Evolutionary conservation across 2,329 filamentous ascomycete species (phyloP), one percentile per base, ranked within the genome.

Genomic region (Sporothrix phasma): DNA sequence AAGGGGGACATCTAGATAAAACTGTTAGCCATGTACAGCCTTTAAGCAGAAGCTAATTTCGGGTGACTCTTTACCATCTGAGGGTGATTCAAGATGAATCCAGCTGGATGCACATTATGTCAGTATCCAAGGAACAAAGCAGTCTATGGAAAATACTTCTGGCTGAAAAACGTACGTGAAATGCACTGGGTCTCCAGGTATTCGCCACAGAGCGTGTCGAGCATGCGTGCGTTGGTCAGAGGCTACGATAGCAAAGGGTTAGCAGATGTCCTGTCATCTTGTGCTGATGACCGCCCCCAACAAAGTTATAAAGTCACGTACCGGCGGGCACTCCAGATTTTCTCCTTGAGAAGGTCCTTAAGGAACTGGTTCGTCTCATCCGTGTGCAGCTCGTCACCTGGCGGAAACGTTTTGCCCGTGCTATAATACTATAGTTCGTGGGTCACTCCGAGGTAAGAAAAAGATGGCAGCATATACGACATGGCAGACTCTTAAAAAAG

Each of bases 181-280:
- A 69, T 63, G 76, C 91, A 95, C 69, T 87, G 93, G 74, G 92
- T 89, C 78, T 97, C 94, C 70, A 97, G 93, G 77, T 92, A 97
- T 75, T 97, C 92, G 68, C 92, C 92, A 37, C 91, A 88, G 39
- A 99, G 84, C 77, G 92, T 95, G 79, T 99, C 94, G 63, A 99
- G 87, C 89, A 99, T 97, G 70, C 94, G 88, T 7, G 93, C 87
- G 73, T 96, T 97, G 70, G 94, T 99, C 70, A 92, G 81, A 1
- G 94, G 95, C 66, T 69, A 15, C 10, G 4, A 31, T 22, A 7
- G 10, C 6, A 8, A 39, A 10, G 3, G 3, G 49, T 65, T 39
- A 65, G 47, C 56, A 41, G n/a, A n/a, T n/a, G 3, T 19, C 43
- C 1, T 29, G n/a, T 11, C n/a, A 6, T 17, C 31, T 24, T 10